Conservation (phyloP, 805 yeast genomes). For the Kuraishia molischiana region DNA sequence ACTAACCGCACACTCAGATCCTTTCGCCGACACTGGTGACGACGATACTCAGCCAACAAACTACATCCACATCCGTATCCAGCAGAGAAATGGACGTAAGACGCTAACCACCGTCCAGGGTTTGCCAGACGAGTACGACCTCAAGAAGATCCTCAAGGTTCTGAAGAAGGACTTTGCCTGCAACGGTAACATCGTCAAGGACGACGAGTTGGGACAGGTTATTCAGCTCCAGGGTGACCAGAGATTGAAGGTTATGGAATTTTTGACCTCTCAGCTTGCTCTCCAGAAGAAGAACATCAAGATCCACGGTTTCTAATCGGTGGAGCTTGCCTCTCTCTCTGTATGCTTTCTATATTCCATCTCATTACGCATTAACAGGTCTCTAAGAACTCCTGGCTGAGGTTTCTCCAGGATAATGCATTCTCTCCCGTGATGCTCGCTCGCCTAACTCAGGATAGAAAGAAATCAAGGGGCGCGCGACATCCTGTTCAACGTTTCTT, state of each 20-base stretch:
- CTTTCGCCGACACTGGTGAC: constrained; percentile 99
- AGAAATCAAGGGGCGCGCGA: too few species aligned
- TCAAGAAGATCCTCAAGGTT: constrained; percentile 87
- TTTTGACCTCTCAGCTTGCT: constrained; percentile 76
- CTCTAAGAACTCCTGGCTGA: too few species aligned
- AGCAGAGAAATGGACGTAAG: constrained; percentile 99
- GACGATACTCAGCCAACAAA: constrained; percentile 94
- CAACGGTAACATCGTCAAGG: constrained; percentile 96
- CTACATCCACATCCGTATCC: constrained; percentile 97
- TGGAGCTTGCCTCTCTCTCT: too few species aligned
- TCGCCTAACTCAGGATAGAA: too few species aligned
- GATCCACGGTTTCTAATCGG: constrained; percentile 91
- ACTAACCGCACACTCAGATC: constrained; percentile 41
- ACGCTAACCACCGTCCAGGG: constrained; percentile 98
- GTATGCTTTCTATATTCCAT: too few species aligned
- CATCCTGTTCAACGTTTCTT: too few species aligned
- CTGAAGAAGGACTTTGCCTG: constrained; percentile 98
- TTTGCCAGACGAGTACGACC: constrained; percentile 87
- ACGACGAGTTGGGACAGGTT: constrained; percentile 92
- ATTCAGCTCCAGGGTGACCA: constrained; percentile 99
- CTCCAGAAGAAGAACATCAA: constrained; percentile 94
- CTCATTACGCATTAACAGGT: too few species aligned
- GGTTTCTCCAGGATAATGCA: too few species aligned
- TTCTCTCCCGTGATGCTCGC: too few species aligned
- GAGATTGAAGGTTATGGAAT: constrained; percentile 92